Conservation (phyloP, 352 stramenopile species). For the Phytophthora sojae region DNA sequence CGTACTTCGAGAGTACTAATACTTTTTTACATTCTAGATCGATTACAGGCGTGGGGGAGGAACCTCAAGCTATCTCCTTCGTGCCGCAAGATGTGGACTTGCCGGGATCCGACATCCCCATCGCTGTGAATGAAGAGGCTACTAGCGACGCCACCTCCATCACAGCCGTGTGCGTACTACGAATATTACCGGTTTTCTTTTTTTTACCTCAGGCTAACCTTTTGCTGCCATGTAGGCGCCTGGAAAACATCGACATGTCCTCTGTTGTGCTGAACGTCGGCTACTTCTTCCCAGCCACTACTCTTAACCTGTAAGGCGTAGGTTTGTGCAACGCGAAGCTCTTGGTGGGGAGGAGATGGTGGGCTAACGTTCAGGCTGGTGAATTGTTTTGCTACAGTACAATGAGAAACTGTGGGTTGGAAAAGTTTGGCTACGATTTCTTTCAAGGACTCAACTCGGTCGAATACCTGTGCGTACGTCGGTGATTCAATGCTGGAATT, state of each 20-base stretch:
- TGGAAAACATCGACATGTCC: constrained; percentile 46
- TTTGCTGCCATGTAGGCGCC: constrained; percentile 23
- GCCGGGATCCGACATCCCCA: constrained; percentile 30
- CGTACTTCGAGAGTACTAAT: too few species aligned
- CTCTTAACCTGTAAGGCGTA: constrained; percentile 35
- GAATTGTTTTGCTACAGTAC: constrained; percentile 22
- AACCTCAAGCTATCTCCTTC: constrained; percentile 33
- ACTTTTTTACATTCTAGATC: constrained; percentile 13
- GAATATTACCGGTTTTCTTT: neutral
- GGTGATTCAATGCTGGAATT: neutral
- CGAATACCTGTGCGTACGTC: constrained; percentile 38
- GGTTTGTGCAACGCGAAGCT: neutral
- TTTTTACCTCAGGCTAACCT: neutral
- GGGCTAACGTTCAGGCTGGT: neutral
- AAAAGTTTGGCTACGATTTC: constrained; percentile 43
- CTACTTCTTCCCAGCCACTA: constrained; percentile 37
- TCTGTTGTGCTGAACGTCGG: constrained; percentile 25
- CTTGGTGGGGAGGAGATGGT: too few species aligned
- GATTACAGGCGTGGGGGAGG: constrained; percentile 29
- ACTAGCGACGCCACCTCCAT: constrained; percentile 28
- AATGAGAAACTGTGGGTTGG: constrained; percentile 52
- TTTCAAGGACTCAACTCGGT: constrained; percentile 32
- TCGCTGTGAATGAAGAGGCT: constrained; percentile 35
- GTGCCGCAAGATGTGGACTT: constrained; percentile 35
- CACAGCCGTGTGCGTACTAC: constrained; percentile 32